phyloP scores from a whole-genome alignment of 2,329 filamentous ascomycete species.

The Metarhizium album region DNA sequence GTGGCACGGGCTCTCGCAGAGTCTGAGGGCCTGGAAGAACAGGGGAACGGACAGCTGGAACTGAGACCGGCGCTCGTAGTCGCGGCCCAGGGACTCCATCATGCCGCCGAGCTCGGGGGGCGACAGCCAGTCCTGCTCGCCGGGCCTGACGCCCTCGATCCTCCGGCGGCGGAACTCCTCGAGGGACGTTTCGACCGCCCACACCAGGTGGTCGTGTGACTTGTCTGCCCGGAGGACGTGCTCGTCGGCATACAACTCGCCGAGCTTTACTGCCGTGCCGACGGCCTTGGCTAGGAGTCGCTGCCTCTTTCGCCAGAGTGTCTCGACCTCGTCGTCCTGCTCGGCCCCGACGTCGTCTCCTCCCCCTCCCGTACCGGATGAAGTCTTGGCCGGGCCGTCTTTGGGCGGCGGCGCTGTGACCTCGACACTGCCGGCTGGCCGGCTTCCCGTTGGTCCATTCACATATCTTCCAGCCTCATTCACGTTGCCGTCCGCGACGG shows the following conservation, averaged over 20 bases:
- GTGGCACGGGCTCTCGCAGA: constrained; percentile 61
- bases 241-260: constrained; percentile 67
- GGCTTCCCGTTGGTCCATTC: constrained; percentile 6
- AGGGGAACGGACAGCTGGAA: constrained; percentile 77
- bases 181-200: constrained; percentile 71
- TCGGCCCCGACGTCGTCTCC: not conserved
- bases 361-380: constrained; percentile 8
- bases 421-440: not conserved
- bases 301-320: constrained; percentile 47
- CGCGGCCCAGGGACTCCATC: constrained; percentile 64
- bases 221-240: constrained; percentile 63
- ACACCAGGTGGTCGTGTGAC: constrained; percentile 63
- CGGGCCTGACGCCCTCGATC: constrained; percentile 55
- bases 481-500: constrained; percentile 34
- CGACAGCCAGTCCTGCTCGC: constrained; percentile 61
- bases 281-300: constrained; percentile 64
- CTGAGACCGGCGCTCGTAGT: constrained; percentile 63
- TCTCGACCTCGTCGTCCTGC: constrained; percentile 25
- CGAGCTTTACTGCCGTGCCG: constrained; percentile 71
- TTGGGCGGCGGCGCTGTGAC: not conserved
- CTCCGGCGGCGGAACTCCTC: constrained; percentile 62
- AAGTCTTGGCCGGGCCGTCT: constrained; percentile 3
- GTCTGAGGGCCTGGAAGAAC: constrained; percentile 71
- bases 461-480: constrained; percentile 27
- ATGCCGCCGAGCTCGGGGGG: constrained; percentile 62